Percentiles rank a stretch among this genome's conserved stretches.
Evolutionary conservation across 768 basidiomycete genomes (phyloP).

Genomic region (Suillus clintonianus): DNA sequence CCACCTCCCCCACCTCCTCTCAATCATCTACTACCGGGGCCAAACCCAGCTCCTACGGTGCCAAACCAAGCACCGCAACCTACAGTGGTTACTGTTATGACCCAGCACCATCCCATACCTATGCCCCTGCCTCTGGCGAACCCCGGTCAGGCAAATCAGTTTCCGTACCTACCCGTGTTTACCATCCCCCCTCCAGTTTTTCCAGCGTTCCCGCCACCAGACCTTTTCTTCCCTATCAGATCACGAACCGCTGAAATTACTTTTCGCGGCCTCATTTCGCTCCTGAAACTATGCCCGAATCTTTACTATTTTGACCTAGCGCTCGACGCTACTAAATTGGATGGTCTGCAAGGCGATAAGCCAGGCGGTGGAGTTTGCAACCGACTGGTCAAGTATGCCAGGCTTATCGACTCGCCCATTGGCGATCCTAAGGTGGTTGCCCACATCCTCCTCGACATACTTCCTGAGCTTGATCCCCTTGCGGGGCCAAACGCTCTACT

Average conservation of each 20-base stretch:
- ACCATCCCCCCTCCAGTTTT: background rate
- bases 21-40: too few relatives aligned
- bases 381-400: background rate
- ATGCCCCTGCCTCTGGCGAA: background rate
- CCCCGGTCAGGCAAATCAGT: background rate
- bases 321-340: conserved; percentile 3
- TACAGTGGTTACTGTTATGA: background rate
- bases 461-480: conserved; percentile 3
- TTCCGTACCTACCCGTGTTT: background rate
- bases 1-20: background rate
- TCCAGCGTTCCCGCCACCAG: background rate
- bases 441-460: conserved; percentile 3
- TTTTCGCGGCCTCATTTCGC: conserved; percentile 1
- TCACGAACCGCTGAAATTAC: background rate
- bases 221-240: conserved; percentile 1
- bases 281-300: background rate
- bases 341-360: background rate
- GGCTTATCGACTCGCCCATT: conserved; percentile 1
- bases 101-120: background rate
- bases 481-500: background rate
- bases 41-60: too few relatives aligned
- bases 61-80: background rate
- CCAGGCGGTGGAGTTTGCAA: conserved; percentile 4
- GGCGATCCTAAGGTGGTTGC: background rate
- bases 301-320: conserved; percentile 3